Base-by-base conservation (phyloP, 176 grass and related monocot species). In the Olyra latifolia region DNA sequence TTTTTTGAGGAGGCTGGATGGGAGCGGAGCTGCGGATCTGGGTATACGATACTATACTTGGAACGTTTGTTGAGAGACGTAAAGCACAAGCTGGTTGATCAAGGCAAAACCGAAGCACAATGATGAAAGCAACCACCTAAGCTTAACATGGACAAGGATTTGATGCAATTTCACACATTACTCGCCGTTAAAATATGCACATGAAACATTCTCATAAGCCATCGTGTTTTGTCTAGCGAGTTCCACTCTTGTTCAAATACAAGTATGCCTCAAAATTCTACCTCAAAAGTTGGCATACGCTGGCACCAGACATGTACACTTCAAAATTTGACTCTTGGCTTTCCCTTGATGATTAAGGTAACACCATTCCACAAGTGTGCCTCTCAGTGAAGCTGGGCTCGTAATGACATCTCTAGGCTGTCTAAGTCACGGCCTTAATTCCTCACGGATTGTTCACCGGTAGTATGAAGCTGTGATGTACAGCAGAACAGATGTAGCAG, bases 401-500 rank as follows among this genome's bases (percentile, higher is more conserved):
- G 45, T 71, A 32, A 82, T 39, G 75, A 80, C 32, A 55, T 70
- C 69, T 32, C 56, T 12, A 27, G 10, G 40, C 45, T 44, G 13
- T 81, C 62, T 76, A 64, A 71, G 22, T 39, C 55, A 71, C 15
- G 22, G 13, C 8, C 4, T 10, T 58, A 71, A 17, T 70, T 48
- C 39, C 44, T 80, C 5, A 5, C 22, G 1, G 39, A 66, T 44
- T 78, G 47, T 63, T 78, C 56, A 89, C 41, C 87, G 53, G 71
- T 89, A 89, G 71, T 80, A 85, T 11, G 87, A 89, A 62, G 82
- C 76, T 15, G 82, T 85, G 38, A 85, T 75, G 62, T 74, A 76
- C 35, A 89, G 71, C 28, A 89, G 82, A 76, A 66, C 46, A 0
- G 87, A 75, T 27, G 87, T 13, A 64, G 76, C 82, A 3, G 76